A percentile compares a stretch with the other conserved stretches of the same genome.
These are phyloP conservation scores for Hygrophorus russula DNA, from an alignment of 768 basidiomycete species.

Conservation along the genomic window DNA sequence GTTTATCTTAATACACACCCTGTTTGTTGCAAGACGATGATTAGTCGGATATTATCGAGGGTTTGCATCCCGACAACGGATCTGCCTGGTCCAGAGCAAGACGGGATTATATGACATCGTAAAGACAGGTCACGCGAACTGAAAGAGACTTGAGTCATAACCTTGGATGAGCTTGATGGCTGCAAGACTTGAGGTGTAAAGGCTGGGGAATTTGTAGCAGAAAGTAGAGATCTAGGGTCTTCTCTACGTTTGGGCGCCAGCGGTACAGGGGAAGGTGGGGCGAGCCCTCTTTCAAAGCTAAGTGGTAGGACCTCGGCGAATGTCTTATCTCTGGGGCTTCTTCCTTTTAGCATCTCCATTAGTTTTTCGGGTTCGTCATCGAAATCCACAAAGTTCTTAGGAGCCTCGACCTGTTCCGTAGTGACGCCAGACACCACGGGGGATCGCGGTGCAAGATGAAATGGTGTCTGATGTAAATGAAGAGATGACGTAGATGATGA, in stretches of 20 bases:
- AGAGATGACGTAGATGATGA: conserved; percentile 30
- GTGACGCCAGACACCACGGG: conserved; percentile 65
- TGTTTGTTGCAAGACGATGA: conserved; percentile 48
- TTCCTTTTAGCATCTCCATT: conserved; percentile 60
- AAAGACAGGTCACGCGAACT: conserved; percentile 18
- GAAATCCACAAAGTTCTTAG: conserved; percentile 70
- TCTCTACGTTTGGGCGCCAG: conserved; percentile 19
- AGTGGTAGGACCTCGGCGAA: conserved; percentile 8
- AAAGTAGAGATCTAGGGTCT: conserved; percentile 31
- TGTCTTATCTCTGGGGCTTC: conserved; percentile 27
- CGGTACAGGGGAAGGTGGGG: conserved; percentile 16
- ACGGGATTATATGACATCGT: conserved; percentile 37
- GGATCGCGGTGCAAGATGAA: conserved; percentile 44
- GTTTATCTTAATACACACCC: conserved; percentile 36
- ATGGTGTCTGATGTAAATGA: conserved; percentile 27
- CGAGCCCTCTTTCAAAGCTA: conserved; percentile 6
- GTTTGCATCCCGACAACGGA: conserved; percentile 35
- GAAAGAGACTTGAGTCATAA: conserved; percentile 12
- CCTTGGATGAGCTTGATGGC: conserved; percentile 20
- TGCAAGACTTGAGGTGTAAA: conserved; percentile 29
- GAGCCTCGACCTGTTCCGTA: conserved; percentile 60
- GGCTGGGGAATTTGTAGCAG: conserved; percentile 32
- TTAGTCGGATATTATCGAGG: conserved; percentile 27
- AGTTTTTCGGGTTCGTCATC: conserved; percentile 72
- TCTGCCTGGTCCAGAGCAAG: conserved; percentile 24